Evolutionary conservation across 768 basidiomycete species (phyloP).

Genomic region (Stropharia rugosoannulata): DNA sequence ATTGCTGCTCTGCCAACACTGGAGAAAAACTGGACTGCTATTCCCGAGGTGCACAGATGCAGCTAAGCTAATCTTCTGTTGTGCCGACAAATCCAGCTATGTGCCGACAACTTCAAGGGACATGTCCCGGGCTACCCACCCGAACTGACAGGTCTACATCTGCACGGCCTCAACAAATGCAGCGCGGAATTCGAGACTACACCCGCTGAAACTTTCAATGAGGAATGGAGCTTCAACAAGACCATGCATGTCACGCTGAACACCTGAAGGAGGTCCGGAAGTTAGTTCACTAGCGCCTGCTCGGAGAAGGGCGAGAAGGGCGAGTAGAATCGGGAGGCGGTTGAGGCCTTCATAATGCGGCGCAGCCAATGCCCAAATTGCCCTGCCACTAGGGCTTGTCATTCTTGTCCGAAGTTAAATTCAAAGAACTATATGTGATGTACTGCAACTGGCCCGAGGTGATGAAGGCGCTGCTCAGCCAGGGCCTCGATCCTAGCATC

Average conservation of each 20-base stretch:
- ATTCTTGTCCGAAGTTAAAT: conserved; percentile 99
- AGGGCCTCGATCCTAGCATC: conserved; percentile 27
- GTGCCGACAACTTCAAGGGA: conserved; percentile 96
- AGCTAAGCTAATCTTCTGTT: not conserved
- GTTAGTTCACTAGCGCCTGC: conserved; percentile 72
- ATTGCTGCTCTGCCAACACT: conserved; percentile 83
- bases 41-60: conserved; percentile 72
- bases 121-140: conserved; percentile 86
- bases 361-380: conserved; percentile 38
- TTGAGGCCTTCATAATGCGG: conserved; percentile 95
- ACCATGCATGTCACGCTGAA: conserved; percentile 61
- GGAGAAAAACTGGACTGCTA: conserved; percentile 83
- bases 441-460: conserved; percentile 97
- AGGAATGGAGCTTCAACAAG: conserved; percentile 88
- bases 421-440: conserved; percentile 98
- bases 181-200: conserved; percentile 69
- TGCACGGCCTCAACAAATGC: conserved; percentile 87
- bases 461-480: conserved; percentile 69
- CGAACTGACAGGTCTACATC: conserved; percentile 85
- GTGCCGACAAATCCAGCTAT: conserved; percentile 56
- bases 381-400: conserved; percentile 80
- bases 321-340: conserved; percentile 79
- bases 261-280: conserved; percentile 63
- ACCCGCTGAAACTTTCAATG: conserved; percentile 61
- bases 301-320: conserved; percentile 67